Evolutionary conservation across 2,329 filamentous ascomycete species (phyloP).

Genomic region (Calonectria leucothoes): DNA sequence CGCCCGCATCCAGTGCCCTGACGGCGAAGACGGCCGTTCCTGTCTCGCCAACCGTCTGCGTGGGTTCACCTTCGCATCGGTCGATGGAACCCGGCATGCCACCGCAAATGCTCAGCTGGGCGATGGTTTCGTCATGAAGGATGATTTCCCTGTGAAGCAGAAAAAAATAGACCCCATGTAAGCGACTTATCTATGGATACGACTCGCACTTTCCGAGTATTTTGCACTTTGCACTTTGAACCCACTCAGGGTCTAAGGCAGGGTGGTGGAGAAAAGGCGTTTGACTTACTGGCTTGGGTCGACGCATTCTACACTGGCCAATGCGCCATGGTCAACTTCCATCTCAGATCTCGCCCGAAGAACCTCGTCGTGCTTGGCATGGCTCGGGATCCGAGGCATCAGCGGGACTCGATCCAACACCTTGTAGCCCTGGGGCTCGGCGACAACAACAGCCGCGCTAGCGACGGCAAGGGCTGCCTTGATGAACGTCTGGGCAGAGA

Average conservation of each 20-base stretch:
- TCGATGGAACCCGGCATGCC: constrained; percentile 61
- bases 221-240: background rate
- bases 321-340: constrained; percentile 53
- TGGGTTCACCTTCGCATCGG: constrained; percentile 55
- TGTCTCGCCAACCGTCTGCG: constrained; percentile 57
- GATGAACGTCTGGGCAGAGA: constrained; percentile 45
- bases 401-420: constrained; percentile 16
- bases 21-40: constrained; percentile 63
- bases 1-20: constrained; percentile 52
- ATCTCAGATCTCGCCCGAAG: constrained; percentile 53
- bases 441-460: constrained; percentile 45
- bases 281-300: constrained; percentile 51
- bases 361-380: constrained; percentile 58
- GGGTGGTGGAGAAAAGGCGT: background rate
- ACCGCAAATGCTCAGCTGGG: constrained; percentile 61
- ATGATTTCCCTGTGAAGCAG: constrained; percentile 54
- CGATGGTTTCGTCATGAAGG: constrained; percentile 62
- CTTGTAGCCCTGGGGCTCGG: constrained; percentile 46
- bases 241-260: background rate
- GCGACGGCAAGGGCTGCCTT: constrained; percentile 46
- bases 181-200: constrained; percentile 12
- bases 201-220: background rate
- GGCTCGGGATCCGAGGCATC: constrained; percentile 51
- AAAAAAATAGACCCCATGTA: constrained; percentile 24
- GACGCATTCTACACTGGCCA: constrained; percentile 54